Evolutionary conservation across 2,329 filamentous ascomycete genomes (phyloP).

Genomic region (Pyricularia grisea): DNA sequence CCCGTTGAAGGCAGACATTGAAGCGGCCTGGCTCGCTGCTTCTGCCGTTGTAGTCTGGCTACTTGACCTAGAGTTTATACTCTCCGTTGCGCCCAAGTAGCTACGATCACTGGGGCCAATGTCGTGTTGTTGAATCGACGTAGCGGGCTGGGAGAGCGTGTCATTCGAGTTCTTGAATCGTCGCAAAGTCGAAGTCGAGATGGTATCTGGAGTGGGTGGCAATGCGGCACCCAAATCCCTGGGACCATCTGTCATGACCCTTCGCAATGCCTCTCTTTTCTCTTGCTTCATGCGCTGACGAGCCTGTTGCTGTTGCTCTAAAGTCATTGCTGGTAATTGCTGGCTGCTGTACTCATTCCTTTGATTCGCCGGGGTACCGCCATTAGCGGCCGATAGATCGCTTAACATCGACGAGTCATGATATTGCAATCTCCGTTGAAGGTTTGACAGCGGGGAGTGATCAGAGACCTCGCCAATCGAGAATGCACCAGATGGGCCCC

Average conservation of each 20-base stretch:
- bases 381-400: slow-evolving; percentile 12
- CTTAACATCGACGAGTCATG: neutral
- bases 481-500: slow-evolving; percentile 24
- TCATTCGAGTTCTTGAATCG: slow-evolving; percentile 42
- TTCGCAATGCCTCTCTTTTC: slow-evolving; percentile 37
- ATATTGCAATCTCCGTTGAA: slow-evolving; percentile 26
- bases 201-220: slow-evolving; percentile 51
- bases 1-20: slow-evolving; percentile 22
- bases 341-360: slow-evolving; percentile 10
- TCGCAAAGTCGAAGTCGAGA: slow-evolving; percentile 44
- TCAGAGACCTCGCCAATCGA: slow-evolving; percentile 36
- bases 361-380: slow-evolving; percentile 12
- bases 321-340: slow-evolving; percentile 8
- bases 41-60: slow-evolving; percentile 10
- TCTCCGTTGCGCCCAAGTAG: slow-evolving; percentile 21
- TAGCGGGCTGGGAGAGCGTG: slow-evolving; percentile 22
- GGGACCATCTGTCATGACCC: slow-evolving; percentile 37
- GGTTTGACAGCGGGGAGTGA: slow-evolving; percentile 38
- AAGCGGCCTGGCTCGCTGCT: slow-evolving; percentile 16
- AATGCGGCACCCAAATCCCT: slow-evolving; percentile 31
- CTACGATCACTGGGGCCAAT: slow-evolving; percentile 19
- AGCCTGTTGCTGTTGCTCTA: slow-evolving; percentile 1
- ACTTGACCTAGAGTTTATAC: slow-evolving; percentile 16
- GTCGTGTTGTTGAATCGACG: slow-evolving; percentile 6
- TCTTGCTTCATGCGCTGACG: slow-evolving; percentile 25